These are phyloP conservation scores for Leptographium flavum DNA, from an alignment of 2,329 filamentous ascomycete genomes.

Conservation along the genomic window DNA sequence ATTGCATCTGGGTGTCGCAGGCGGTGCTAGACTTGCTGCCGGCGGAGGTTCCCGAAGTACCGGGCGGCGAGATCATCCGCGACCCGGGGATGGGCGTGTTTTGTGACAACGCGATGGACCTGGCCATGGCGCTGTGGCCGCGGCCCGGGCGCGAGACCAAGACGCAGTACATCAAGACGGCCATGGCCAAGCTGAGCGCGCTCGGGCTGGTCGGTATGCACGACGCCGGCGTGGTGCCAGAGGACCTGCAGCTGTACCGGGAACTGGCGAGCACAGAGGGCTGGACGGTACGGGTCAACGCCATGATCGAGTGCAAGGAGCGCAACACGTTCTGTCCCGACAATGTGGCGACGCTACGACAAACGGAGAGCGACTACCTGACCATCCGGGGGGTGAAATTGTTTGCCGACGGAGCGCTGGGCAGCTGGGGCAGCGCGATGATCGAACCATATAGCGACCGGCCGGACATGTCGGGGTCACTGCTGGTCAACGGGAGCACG, in stretches of 20 bases:
- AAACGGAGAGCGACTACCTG: slow-evolving; percentile 29
- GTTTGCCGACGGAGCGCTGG: slow-evolving; percentile 56
- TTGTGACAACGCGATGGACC: slow-evolving; percentile 59
- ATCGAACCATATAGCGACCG: slow-evolving; percentile 57
- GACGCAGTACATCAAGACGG: slow-evolving; percentile 38
- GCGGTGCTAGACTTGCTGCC: slow-evolving; percentile 48
- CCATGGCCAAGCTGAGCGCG: slow-evolving; percentile 47
- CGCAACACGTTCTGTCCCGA: slow-evolving; percentile 50
- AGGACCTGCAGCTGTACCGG: slow-evolving; percentile 38
- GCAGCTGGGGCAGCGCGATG: slow-evolving; percentile 58
- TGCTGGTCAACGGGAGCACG: slow-evolving; percentile 49
- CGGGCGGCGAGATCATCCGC: slow-evolving; percentile 49
- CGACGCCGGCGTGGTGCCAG: slow-evolving; percentile 47
- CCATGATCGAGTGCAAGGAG: slow-evolving; percentile 52
- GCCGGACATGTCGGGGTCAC: slow-evolving; percentile 44
- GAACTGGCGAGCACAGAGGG: slow-evolving; percentile 32
- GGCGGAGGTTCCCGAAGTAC: slow-evolving; percentile 32
- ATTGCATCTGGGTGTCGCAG: slow-evolving; percentile 56
- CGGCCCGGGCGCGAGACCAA: slow-evolving; percentile 38
- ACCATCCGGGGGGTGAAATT: slow-evolving; percentile 52
- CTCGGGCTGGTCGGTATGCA: slow-evolving; percentile 56
- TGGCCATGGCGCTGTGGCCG: slow-evolving; percentile 42
- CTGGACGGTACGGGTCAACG: slow-evolving; percentile 50
- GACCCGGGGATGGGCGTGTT: slow-evolving; percentile 53
- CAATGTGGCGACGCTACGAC: slow-evolving; percentile 26